These are phyloP conservation scores for Paecilomyces variotii DNA, from an alignment of 2,329 filamentous ascomycete genomes.

Conservation along the genomic window DNA sequence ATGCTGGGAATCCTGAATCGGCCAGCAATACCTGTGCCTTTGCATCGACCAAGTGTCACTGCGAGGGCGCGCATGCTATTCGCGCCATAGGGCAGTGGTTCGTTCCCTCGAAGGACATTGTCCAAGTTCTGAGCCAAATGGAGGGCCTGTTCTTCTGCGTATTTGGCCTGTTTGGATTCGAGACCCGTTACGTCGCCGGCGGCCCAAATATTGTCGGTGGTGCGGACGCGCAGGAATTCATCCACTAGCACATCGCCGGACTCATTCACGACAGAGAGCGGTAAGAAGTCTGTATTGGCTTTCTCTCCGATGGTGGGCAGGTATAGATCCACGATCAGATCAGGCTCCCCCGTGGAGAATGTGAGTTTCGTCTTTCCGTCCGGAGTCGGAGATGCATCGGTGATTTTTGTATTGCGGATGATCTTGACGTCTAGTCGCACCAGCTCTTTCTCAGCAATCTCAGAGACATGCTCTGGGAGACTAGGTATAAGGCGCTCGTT, in stretches of 20 bases:
- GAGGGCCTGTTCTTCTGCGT: conserved; percentile 1
- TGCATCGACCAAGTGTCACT: not conserved
- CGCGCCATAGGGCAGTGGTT: not conserved
- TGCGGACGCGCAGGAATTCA: conserved; percentile 7
- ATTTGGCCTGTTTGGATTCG: conserved; percentile 8
- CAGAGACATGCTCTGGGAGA: conserved; percentile 1
- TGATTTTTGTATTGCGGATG: conserved; percentile 6
- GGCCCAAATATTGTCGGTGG: conserved; percentile 9
- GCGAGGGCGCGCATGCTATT: not conserved
- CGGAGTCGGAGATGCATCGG: not conserved
- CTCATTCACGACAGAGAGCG: not conserved
- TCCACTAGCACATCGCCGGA: conserved; percentile 9
- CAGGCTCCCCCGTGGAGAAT: conserved; percentile 6
- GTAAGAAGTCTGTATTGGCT: conserved; percentile 9
- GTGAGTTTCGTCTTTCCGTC: conserved; percentile 2
- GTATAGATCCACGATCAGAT: conserved; percentile 8
- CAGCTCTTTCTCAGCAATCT: conserved; percentile 8
- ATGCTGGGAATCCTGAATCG: not conserved
- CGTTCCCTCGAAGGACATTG: not conserved
- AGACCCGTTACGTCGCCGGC: conserved; percentile 11
- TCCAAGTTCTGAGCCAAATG: conserved; percentile 1
- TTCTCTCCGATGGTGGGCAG: conserved; percentile 8
- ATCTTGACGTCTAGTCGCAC: conserved; percentile 9
- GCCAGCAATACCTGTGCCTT: not conserved
- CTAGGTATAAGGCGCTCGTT: not conserved